phyloP scores from a whole-genome alignment of 192 early-diverging fungal species.

The Coemansia sp. region DNA sequence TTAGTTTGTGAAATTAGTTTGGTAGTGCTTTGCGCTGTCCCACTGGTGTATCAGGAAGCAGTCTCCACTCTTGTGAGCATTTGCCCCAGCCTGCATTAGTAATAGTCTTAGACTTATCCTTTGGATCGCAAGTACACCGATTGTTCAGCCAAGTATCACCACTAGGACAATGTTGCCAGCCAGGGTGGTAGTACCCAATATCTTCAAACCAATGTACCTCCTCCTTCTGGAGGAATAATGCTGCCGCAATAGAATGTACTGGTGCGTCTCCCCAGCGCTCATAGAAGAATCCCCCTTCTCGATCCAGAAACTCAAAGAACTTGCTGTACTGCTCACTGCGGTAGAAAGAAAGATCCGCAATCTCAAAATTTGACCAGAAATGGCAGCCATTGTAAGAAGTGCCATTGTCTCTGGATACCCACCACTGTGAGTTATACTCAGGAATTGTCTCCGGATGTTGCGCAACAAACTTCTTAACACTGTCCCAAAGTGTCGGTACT shows the following conservation, averaged over 20 bases:
- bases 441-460: conserved; percentile 27
- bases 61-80: conserved; percentile 47
- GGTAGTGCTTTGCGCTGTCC: conserved; percentile 26
- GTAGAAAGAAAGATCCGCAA: conserved; percentile 73
- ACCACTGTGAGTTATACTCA: conserved; percentile 25
- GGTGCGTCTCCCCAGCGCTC: conserved; percentile 70
- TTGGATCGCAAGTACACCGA: conserved; percentile 46
- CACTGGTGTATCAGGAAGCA: conserved; percentile 37
- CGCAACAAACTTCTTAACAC: conserved; percentile 52
- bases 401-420: conserved; percentile 37
- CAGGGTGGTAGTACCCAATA: conserved; percentile 70
- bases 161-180: conserved; percentile 55
- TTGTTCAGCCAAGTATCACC: conserved; percentile 44
- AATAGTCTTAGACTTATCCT: conserved; percentile 39
- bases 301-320: conserved; percentile 74
- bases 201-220: conserved; percentile 73
- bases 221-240: conserved; percentile 54
- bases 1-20: no score
- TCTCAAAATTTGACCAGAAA: conserved; percentile 91
- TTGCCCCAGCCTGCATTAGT: conserved; percentile 49
- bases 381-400: conserved; percentile 66
- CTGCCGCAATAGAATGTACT: conserved; percentile 66
- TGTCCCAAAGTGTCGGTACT: conserved; percentile 47
- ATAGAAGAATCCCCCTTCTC: conserved; percentile 84
- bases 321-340: conserved; percentile 56